phyloP scores from a whole-genome alignment of 176 grass and related monocot genomes.

The Chloris gayana region DNA sequence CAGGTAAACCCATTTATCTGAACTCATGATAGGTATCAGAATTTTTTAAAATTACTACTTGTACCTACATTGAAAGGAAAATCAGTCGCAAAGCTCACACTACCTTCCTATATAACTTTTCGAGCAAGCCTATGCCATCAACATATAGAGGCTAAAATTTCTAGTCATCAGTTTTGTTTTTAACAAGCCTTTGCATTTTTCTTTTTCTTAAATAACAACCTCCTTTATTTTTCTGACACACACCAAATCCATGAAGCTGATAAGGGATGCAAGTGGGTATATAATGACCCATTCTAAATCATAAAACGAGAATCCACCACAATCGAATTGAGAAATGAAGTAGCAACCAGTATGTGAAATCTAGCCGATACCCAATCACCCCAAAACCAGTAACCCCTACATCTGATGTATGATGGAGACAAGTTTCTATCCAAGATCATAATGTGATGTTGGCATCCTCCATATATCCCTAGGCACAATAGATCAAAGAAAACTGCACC shows the following conservation, averaged over 20 bases:
- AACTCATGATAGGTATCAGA: background rate
- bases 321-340: background rate
- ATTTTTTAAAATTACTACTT: background rate
- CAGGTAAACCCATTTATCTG: constrained; percentile 42
- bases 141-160: background rate
- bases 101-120: background rate
- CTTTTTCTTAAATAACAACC: background rate
- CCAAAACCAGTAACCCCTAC: background rate
- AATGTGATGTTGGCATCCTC: background rate
- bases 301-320: background rate
- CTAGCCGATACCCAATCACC: background rate
- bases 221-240: background rate
- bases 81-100: background rate
- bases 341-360: background rate
- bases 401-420: background rate
- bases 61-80: constrained; percentile 4
- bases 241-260: background rate
- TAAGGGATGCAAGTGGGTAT: background rate
- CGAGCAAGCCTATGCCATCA: background rate
- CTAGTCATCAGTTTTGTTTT: background rate
- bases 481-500: background rate
- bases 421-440: constrained; percentile 14
- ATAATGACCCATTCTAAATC: background rate
- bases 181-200: constrained; percentile 20
- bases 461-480: background rate